A percentile compares a stretch with the other conserved stretches of the same genome.
Conservation (phyloP, 1,284 basidiomycete genomes). For the Schizophyllum amplum region DNA sequence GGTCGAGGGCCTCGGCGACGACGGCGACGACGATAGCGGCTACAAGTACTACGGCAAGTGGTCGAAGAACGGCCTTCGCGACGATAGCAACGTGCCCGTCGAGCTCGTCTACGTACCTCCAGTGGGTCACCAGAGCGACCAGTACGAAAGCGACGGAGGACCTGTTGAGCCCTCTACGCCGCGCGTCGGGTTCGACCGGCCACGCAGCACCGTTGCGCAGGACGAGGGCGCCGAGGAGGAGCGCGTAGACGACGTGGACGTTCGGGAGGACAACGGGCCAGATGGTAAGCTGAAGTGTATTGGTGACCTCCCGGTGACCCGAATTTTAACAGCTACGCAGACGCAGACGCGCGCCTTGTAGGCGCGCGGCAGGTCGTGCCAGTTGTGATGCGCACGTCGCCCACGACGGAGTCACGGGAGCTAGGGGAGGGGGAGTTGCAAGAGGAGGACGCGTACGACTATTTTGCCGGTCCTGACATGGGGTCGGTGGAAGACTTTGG, state of each 20-base stretch:
- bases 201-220: neutral
- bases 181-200: neutral
- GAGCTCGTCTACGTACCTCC: conserved; percentile 74
- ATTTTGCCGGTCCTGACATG: conserved; percentile 52
- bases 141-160: too few relatives aligned
- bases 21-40: conserved; percentile 12
- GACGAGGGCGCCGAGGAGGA: neutral
- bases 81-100: conserved; percentile 30
- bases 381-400: conserved; percentile 12
- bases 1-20: conserved; percentile 23
- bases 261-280: neutral
- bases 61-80: conserved; percentile 6
- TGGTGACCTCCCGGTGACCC: neutral
- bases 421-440: conserved; percentile 7
- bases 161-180: conserved; percentile 12
- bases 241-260: neutral
- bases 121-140: conserved; percentile 17
- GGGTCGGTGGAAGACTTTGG: conserved; percentile 28
- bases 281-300: neutral
- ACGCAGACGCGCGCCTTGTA: neutral
- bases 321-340: neutral
- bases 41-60: conserved; percentile 5
- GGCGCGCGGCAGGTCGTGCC: conserved; percentile 3
- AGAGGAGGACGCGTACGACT: conserved; percentile 39
- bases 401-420: conserved; percentile 1